A percentile compares a stretch with the other conserved stretches of the same genome.
These are phyloP conservation scores for Gossypioides kirkii DNA, from an alignment of 345 rosid species.

Conservation along the genomic window DNA sequence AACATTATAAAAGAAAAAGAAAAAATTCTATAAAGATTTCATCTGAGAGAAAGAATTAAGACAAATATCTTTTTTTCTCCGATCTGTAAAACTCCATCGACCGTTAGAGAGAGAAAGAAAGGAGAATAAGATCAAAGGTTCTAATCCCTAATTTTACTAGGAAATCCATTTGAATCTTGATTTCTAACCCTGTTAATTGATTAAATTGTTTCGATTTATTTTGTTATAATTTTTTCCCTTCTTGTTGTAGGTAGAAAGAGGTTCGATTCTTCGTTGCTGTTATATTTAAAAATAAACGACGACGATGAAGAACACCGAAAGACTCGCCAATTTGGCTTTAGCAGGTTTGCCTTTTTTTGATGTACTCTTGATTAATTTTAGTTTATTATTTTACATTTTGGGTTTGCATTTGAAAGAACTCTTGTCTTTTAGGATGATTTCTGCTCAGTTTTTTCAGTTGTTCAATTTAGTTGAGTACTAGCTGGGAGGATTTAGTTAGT, in stretches of 20 bases:
- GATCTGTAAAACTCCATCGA: slow-evolving; percentile 25
- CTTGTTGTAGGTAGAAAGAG: neutral
- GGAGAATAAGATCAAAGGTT: slow-evolving; percentile 3
- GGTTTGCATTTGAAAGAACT: neutral
- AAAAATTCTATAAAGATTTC: neutral
- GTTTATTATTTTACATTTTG: neutral
- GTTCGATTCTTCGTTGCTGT: neutral
- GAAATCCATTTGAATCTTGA: neutral
- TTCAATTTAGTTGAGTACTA: neutral
- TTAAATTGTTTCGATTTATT: slow-evolving; percentile 7
- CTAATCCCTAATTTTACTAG: slow-evolving; percentile 10
- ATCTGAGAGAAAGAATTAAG: neutral
- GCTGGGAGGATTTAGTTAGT: neutral
- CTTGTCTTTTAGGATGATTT: neutral
- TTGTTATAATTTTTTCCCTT: neutral
- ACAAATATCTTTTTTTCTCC: neutral
- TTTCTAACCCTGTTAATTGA: neutral
- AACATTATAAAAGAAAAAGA: too few relatives aligned
- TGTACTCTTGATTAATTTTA: neutral
- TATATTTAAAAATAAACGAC: neutral
- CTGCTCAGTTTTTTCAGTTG: neutral
- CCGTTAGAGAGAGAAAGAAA: slow-evolving; percentile 24
- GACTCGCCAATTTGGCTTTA: slow-evolving; percentile 67
- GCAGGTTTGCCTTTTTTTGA: slow-evolving; percentile 46
- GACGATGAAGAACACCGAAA: slow-evolving; percentile 76